Evolutionary conservation across 192 early-diverging fungal genomes (phyloP), one percentile per base, ranked within the genome.

Genomic region (Cetraspora pellucida): DNA sequence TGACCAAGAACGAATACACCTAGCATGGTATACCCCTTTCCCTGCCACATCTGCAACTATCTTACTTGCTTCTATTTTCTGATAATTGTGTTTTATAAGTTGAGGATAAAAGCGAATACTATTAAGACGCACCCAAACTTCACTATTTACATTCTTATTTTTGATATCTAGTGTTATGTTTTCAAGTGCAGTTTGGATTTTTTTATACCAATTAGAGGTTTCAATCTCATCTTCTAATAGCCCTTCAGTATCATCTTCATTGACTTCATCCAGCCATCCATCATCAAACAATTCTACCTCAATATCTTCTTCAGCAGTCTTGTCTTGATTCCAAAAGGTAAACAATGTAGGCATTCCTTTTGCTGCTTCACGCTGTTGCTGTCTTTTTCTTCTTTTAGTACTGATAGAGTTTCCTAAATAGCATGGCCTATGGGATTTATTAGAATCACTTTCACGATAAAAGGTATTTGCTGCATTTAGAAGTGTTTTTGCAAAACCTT

Each of bases 111-210:
- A n/a, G n/a, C n/a, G n/a, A n/a, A n/a, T n/a, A n/a, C n/a, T n/a
- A n/a, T n/a, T n/a, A n/a, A n/a, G n/a, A n/a, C n/a, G n/a, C n/a
- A n/a, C n/a, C n/a, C n/a, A n/a, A n/a, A n/a, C n/a, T n/a, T n/a
- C n/a, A n/a, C n/a, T n/a, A n/a, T n/a, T n/a, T n/a, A n/a, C n/a
- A n/a, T n/a, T n/a, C n/a, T n/a, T n/a, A n/a, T n/a, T n/a, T n/a
- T n/a, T 64, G 27, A 64, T 64, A 64, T 64, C 61, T 64, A 64
- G 10, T 19, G 10, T 10, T 27, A 64, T 7, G 27, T 64, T 64
- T 64, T 64, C 30, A 37, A 64, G 61, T 27, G 30, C 30, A 25
- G 21, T 10, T 23, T 2, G 21, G 21, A 57, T 57, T 25, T 19
- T 57, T 21, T 57, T 57, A 57, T 43, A 3, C 30, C 30, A 64